Evolutionary conservation across 2,329 filamentous ascomycete species (phyloP).

Genomic region (Alternaria sp.): DNA sequence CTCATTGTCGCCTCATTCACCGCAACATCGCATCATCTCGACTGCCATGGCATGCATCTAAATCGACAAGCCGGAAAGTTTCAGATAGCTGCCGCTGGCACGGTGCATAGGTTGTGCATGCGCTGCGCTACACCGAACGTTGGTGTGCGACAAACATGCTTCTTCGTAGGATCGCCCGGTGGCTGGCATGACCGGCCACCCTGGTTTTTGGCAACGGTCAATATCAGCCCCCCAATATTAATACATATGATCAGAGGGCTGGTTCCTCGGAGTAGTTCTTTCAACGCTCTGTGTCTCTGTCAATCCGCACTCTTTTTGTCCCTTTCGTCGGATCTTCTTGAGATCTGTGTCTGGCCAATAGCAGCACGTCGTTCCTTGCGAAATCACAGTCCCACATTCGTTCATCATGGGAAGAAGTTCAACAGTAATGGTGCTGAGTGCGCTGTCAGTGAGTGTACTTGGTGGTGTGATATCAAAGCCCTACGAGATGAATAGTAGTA

Average conservation of each 20-base stretch:
- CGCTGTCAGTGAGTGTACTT: slow-evolving; percentile 21
- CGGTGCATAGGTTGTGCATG: slow-evolving; percentile 23
- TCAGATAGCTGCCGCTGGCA: slow-evolving; percentile 15
- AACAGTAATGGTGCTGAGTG: slow-evolving; percentile 23
- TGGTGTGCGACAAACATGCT: slow-evolving; percentile 35
- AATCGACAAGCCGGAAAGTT: slow-evolving; percentile 19
- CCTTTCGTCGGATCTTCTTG: not conserved
- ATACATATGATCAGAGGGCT: slow-evolving; percentile 15
- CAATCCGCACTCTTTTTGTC: slow-evolving; percentile 8
- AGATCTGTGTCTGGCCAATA: slow-evolving; percentile 15
- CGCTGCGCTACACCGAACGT: slow-evolving; percentile 18
- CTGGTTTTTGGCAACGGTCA: slow-evolving; percentile 15
- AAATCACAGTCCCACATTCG: slow-evolving; percentile 3
- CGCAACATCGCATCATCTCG: slow-evolving; percentile 9
- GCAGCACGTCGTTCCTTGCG: slow-evolving; percentile 11
- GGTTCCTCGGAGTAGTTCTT: slow-evolving; percentile 8
- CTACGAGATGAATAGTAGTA: slow-evolving; percentile 17
- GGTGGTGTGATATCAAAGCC: slow-evolving; percentile 17
- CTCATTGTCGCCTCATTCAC: slow-evolving; percentile 4
- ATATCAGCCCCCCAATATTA: slow-evolving; percentile 10
- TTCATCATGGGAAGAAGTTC: slow-evolving; percentile 24
- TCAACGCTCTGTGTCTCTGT: slow-evolving; percentile 13
- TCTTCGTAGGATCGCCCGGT: slow-evolving; percentile 19
- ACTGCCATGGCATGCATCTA: slow-evolving; percentile 11
- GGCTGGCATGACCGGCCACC: slow-evolving; percentile 33